phyloP scores from a whole-genome alignment of 345 rosid species.

The Corymbia maculata region DNA sequence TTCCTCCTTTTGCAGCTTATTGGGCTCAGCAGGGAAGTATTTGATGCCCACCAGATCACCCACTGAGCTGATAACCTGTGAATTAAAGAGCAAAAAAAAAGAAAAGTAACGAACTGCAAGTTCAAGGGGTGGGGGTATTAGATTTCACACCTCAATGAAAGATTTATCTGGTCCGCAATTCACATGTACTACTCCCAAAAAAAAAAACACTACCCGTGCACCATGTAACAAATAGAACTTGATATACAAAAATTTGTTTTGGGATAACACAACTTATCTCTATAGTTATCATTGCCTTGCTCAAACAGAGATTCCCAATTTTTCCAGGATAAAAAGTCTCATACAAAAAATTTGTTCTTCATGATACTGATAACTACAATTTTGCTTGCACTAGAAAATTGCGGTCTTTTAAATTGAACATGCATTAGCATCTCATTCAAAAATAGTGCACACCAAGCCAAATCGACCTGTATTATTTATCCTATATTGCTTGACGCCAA shows the following conservation, averaged over 20 bases:
- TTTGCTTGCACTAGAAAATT: not conserved
- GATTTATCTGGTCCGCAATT: not conserved
- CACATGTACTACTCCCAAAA: not conserved
- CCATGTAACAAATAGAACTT: not conserved
- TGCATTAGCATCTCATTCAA: not conserved
- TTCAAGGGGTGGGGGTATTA: not conserved
- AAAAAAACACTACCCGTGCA: not conserved
- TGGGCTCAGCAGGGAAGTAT: slow-evolving; percentile 73
- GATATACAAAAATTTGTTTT: not conserved
- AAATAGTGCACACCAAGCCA: not conserved
- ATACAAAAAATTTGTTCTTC: not conserved
- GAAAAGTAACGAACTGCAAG: not conserved
- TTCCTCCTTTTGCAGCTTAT: slow-evolving; percentile 23
- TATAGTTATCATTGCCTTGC: not conserved
- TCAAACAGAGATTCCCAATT: not conserved
- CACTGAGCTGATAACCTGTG: slow-evolving; percentile 65
- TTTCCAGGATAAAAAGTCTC: not conserved
- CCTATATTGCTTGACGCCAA: not conserved
- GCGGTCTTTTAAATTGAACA: not conserved
- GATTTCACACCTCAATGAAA: not conserved
- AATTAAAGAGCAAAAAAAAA: not conserved
- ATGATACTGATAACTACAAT: not conserved
- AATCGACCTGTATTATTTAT: not conserved
- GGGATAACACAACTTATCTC: not conserved
- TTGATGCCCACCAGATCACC: slow-evolving; percentile 80